Percentiles rank a stretch among this genome's conserved stretches.
phyloP scores from a whole-genome alignment of 192 early-diverging fungal genomes.

The Piromyces sp. region DNA sequence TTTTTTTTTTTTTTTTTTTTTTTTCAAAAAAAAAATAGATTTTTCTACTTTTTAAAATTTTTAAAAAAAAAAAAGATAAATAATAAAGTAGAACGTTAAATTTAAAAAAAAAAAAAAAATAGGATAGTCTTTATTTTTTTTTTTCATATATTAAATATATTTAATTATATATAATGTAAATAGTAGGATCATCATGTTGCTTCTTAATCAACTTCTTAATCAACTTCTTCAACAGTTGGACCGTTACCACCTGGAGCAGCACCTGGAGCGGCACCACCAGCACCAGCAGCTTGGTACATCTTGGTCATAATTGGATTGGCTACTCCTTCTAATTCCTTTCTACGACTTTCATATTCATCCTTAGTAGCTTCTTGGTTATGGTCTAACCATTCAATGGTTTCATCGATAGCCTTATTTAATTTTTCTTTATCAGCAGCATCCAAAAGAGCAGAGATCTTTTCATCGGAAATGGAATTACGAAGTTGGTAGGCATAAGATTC shows the following conservation, averaged over 20 bases:
- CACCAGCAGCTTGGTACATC: slow-evolving; percentile 70
- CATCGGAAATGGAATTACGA: neutral
- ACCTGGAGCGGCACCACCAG: slow-evolving; percentile 28
- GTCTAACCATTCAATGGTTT: slow-evolving; percentile 1
- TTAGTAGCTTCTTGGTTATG: slow-evolving; percentile 40
- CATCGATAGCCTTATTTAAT: slow-evolving; percentile 2
- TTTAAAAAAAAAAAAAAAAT: too few relatives aligned
- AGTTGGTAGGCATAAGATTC: slow-evolving; percentile 57
- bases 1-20: too few relatives aligned
- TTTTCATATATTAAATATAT: too few relatives aligned
- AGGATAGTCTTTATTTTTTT: too few relatives aligned
- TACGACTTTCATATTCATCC: slow-evolving; percentile 89
- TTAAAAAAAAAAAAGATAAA: too few relatives aligned
- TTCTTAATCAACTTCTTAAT: slow-evolving; percentile 14
- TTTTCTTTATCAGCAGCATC: slow-evolving; percentile 26
- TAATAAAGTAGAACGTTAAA: too few relatives aligned
- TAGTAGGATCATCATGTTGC: too few relatives aligned
- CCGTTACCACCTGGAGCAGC: slow-evolving; percentile 19
- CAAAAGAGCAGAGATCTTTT: slow-evolving; percentile 11
- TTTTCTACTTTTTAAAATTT: too few relatives aligned
- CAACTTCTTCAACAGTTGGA: slow-evolving; percentile 46
- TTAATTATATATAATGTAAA: too few relatives aligned
- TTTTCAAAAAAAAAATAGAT: too few relatives aligned
- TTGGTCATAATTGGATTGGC: slow-evolving; percentile 97
- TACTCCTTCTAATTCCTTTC: slow-evolving; percentile 85